Evolutionary conservation across 441 rosid species (phyloP).

Genomic region (Biscutella auriculata): DNA sequence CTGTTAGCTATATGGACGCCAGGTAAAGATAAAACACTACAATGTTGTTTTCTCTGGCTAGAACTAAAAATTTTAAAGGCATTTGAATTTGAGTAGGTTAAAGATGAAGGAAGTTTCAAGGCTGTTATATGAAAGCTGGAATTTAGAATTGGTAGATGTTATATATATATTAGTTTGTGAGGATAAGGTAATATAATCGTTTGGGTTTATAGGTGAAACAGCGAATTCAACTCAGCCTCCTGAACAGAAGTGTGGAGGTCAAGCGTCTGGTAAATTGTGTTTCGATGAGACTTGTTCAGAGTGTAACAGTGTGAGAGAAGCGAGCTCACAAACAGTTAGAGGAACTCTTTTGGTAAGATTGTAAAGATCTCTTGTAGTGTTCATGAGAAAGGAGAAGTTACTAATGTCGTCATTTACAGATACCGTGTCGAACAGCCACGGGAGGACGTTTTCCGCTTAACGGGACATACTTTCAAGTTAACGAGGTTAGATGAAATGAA

Average conservation of each 20-base stretch:
- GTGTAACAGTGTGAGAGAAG: constrained; percentile 65
- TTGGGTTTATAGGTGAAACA: constrained; percentile 58
- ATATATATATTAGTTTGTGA: neutral
- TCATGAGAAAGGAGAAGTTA: constrained; percentile 1
- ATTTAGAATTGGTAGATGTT: neutral
- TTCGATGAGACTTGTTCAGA: constrained; percentile 54
- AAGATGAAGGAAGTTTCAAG: neutral
- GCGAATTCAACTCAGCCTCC: constrained; percentile 57
- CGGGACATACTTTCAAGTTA: constrained; percentile 94
- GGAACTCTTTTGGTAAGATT: constrained; percentile 79
- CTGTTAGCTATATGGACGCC: constrained; percentile 97
- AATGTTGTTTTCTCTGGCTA: neutral
- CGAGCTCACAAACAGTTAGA: constrained; percentile 58
- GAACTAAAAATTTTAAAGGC: neutral
- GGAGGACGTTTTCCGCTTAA: constrained; percentile 94
- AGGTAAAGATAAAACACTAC: constrained; percentile 36
- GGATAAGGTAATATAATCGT: neutral
- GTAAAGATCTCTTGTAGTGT: neutral
- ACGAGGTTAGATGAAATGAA: constrained; percentile 44
- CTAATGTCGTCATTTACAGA: constrained; percentile 37
- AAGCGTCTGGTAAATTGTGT: constrained; percentile 43
- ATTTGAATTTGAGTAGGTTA: neutral
- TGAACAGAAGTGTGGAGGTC: constrained; percentile 37
- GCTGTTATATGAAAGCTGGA: neutral
- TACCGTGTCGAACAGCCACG: constrained; percentile 95